These are phyloP conservation scores for Groenewaldozyma salmanticensis DNA, from an alignment of 805 yeast genomes.

Conservation along the genomic window DNA sequence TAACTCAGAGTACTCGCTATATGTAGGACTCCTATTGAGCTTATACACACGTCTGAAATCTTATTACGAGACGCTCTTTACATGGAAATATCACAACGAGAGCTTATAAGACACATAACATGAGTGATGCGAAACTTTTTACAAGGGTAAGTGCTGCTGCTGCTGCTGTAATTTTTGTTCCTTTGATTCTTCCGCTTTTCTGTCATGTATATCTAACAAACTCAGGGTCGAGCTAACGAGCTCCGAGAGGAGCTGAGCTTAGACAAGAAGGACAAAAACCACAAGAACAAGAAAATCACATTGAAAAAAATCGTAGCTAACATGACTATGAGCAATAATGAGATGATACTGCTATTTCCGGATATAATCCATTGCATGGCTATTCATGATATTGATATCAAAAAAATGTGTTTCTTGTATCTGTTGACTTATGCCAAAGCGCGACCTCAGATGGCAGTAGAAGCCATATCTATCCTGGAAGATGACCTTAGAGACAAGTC, in stretches of 20 bases:
- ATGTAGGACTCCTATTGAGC: too few relatives aligned
- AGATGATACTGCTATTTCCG: constrained; percentile 56
- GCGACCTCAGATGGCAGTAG: constrained; percentile 45
- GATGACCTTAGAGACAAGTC: constrained; percentile 43
- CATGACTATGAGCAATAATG: constrained; percentile 71
- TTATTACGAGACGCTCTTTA: too few relatives aligned
- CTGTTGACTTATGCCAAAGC: constrained; percentile 50
- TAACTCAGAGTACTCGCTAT: too few relatives aligned
- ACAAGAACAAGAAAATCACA: constrained; percentile 34
- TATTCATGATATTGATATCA: constrained; percentile 53
- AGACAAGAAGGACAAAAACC: constrained; percentile 28
- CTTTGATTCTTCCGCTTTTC: neutral
- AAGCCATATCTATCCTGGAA: constrained; percentile 45
- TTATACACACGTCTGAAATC: too few relatives aligned
- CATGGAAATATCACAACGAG: too few relatives aligned
- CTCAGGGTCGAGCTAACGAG: constrained; percentile 29
- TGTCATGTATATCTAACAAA: too few relatives aligned
- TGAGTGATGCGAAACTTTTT: constrained; percentile 25
- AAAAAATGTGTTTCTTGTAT: constrained; percentile 62
- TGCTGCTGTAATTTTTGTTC: neutral
- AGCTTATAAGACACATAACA: too few relatives aligned
- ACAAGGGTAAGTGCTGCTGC: constrained; percentile 16
- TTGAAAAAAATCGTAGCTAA: constrained; percentile 74
- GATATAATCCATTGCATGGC: constrained; percentile 48
- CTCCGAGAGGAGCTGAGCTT: constrained; percentile 26